Base-by-base conservation (phyloP, 306 rosid genomes). In the Cucumis hystrix region DNA sequence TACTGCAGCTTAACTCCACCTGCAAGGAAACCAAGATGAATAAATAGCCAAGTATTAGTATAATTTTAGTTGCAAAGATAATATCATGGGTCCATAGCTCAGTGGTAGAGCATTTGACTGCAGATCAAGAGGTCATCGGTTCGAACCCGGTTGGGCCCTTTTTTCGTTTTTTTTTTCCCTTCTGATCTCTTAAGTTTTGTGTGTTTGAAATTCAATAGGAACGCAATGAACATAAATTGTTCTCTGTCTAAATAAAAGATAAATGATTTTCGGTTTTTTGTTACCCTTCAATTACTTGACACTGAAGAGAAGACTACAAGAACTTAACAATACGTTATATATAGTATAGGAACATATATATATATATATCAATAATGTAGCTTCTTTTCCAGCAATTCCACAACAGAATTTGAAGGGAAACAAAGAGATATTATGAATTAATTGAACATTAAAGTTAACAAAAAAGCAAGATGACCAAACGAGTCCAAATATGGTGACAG, bases 1-100 rank as follows among this genome's bases (percentile, higher is more conserved):
- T 84, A 4, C 58, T 81, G 81, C 89, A 49, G 83, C 87, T 79
- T 55, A 86, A 67, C 60, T 88, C 92, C n/a, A 88, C 85, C 92
- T 88, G 81, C 78, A 51, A 17, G 20, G 7, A 52, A 57, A 75
- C 59, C 16, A 18, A 71, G 59, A 70, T 21, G 40, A 47, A 70
- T 21, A 20, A 70, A 70, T 12, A 47, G 12, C 51, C 10, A 7
- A 7, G 51, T 10, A 45, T 10, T 45, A 45, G 4, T 45, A 45
- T 10, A 45, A 0, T 0, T 3, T 47, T 13, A 47, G 54, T 47
- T 47, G 54, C 54, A 47, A 0, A 4, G 1, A 0, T 13, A 3
- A 0, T 16, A 47, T 12, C 54, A 47, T 3, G 54, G 54, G 54
- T 47, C 17, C 16, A 47, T 47, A 47, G 54, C 54, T 47, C 54